Evolutionary conservation across 495 filamentous ascomycete species (phyloP).

Genomic region (Penicillium bialowiezense): DNA sequence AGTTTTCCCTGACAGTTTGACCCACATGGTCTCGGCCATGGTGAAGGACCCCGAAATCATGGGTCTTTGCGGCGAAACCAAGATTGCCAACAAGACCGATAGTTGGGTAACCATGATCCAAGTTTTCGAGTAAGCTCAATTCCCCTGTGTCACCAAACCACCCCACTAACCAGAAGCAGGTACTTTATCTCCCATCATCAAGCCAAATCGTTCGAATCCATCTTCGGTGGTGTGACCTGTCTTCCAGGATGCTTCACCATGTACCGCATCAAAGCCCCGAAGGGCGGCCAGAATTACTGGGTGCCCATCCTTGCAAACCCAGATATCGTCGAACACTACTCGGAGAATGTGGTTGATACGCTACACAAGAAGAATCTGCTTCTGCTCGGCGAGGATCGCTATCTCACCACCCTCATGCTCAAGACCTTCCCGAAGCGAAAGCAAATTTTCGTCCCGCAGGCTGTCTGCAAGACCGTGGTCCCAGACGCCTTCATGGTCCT

Average conservation of each 20-base stretch:
- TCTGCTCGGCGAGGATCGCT: constrained; percentile 94
- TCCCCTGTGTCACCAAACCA: background rate
- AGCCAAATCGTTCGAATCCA: constrained; percentile 94
- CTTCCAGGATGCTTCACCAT: constrained; percentile 99
- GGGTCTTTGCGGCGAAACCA: constrained; percentile 98
- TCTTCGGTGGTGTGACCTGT: constrained; percentile 99
- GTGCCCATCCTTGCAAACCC: constrained; percentile 98
- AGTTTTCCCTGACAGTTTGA: constrained; percentile 95
- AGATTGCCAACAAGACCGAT: constrained; percentile 96
- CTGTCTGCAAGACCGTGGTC: constrained; percentile 96
- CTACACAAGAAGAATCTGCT: constrained; percentile 97
- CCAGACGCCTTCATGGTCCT: constrained; percentile 91
- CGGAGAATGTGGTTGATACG: constrained; percentile 98
- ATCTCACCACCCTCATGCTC: constrained; percentile 94
- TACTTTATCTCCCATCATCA: constrained; percentile 99
- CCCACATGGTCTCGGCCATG: constrained; percentile 99
- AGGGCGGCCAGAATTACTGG: constrained; percentile 99
- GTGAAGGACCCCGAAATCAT: constrained; percentile 99
- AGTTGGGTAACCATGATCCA: constrained; percentile 98
- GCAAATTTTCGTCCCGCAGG: constrained; percentile 97
- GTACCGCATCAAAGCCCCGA: constrained; percentile 99
- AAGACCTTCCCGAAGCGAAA: constrained; percentile 99
- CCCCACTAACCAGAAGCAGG: constrained; percentile 23
- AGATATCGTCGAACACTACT: constrained; percentile 98
- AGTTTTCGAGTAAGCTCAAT: constrained; percentile 75